Conservation (phyloP, 495 filamentous ascomycete species). For the Glutinoglossum americanum region DNA sequence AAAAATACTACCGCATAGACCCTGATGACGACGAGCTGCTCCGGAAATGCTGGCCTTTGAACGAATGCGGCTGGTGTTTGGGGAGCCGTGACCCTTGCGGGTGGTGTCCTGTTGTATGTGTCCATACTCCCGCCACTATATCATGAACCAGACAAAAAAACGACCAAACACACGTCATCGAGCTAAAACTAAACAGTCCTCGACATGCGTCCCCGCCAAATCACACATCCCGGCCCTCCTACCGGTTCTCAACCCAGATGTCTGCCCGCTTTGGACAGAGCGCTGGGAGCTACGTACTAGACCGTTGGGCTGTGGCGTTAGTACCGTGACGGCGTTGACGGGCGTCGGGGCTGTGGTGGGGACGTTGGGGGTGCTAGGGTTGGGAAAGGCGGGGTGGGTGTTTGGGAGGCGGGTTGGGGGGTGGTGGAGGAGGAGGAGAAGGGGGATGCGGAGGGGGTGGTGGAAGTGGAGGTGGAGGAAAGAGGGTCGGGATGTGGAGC, state of each 20-base stretch:
- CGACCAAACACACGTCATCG: no score
- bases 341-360: constrained; percentile 18
- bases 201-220: constrained; percentile 25
- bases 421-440: constrained; percentile 3
- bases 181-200: constrained; percentile 19
- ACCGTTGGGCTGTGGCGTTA: constrained; percentile 28
- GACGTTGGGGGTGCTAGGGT: constrained; percentile 15
- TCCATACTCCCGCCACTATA: neutral
- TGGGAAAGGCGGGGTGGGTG: constrained; percentile 9
- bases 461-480: constrained; percentile 3
- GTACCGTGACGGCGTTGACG: constrained; percentile 26
- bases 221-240: constrained; percentile 23
- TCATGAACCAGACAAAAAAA: no score
- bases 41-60: neutral
- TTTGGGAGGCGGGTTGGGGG: constrained; percentile 10
- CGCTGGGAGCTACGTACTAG: constrained; percentile 29
- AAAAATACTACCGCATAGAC: no score
- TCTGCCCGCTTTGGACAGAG: constrained; percentile 29
- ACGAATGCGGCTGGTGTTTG: neutral
- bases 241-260: constrained; percentile 20
- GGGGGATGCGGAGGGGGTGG: constrained; percentile 5
- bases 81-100: constrained; percentile 21
- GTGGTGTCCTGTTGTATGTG: constrained; percentile 33
- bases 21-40: neutral
- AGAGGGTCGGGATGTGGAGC: no score